These are phyloP conservation scores for Calvatia gigantea DNA, from an alignment of 768 basidiomycete species.

Conservation along the genomic window DNA sequence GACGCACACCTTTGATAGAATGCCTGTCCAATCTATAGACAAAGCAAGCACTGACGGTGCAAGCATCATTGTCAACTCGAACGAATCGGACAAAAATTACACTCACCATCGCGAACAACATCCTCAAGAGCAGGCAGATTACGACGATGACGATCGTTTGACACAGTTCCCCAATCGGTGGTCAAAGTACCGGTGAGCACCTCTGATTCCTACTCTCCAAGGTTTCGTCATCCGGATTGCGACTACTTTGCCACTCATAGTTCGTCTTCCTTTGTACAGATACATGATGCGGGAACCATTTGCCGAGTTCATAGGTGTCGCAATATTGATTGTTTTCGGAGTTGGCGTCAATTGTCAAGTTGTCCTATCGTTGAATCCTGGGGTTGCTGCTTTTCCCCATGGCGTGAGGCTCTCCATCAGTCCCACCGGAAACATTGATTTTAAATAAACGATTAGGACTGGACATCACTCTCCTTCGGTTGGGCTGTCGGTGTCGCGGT, in stretches of 20 bases:
- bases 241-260: background rate
- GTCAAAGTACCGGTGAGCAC: constrained; percentile 50
- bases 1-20: constrained; percentile 3
- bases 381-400: constrained; percentile 43
- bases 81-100: background rate
- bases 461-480: constrained; percentile 46
- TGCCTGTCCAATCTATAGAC: constrained; percentile 5
- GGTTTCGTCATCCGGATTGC: background rate
- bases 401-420: constrained; percentile 39
- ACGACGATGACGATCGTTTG: constrained; percentile 28
- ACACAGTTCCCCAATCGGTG: constrained; percentile 46
- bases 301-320: constrained; percentile 62
- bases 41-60: background rate
- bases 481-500: constrained; percentile 61
- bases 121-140: constrained; percentile 15
- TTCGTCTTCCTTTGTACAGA: background rate
- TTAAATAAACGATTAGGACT: constrained; percentile 31
- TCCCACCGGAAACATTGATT: background rate
- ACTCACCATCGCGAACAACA: background rate
- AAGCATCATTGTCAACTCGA: background rate
- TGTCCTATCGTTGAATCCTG: constrained; percentile 41
- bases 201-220: background rate
- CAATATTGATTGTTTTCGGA: constrained; percentile 58
- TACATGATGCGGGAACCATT: constrained; percentile 48
- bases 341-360: constrained; percentile 56